These are phyloP conservation scores for Podospora sp. DNA, from an alignment of 495 filamentous ascomycete species.

Conservation along the genomic window DNA sequence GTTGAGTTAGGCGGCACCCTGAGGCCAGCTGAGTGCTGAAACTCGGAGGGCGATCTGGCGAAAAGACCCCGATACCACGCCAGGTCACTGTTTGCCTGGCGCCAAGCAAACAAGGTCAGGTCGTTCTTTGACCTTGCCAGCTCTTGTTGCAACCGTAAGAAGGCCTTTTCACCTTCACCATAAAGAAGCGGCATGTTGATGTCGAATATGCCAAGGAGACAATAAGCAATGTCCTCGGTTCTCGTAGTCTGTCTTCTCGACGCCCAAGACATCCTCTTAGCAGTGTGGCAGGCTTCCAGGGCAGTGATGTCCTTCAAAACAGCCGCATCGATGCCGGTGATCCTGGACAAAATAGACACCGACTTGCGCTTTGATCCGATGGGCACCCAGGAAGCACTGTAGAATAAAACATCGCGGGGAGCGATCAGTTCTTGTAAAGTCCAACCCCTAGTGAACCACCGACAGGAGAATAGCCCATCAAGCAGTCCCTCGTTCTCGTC, in stretches of 20 bases:
- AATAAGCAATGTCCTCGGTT: background rate
- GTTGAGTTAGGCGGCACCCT: no score
- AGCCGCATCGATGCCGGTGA: background rate
- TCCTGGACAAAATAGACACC: background rate
- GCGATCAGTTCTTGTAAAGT: background rate
- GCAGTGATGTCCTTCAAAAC: background rate
- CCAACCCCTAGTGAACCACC: background rate
- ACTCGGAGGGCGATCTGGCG: background rate
- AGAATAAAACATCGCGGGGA: background rate
- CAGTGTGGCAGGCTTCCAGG: background rate
- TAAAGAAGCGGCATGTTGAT: background rate
- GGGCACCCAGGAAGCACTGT: background rate
- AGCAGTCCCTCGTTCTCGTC: background rate
- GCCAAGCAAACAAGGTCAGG: background rate
- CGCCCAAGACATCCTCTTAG: background rate
- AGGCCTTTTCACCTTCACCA: background rate
- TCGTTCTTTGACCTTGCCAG: background rate
- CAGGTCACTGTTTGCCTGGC: background rate
- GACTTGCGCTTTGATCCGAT: background rate
- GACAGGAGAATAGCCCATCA: background rate
- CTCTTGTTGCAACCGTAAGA: background rate
- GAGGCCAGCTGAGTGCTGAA: background rate
- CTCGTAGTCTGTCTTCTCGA: background rate
- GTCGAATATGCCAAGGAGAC: background rate
- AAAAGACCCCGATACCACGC: background rate